Conservation (phyloP, 2,329 filamentous ascomycete genomes). For the Knufia petricola region DNA sequence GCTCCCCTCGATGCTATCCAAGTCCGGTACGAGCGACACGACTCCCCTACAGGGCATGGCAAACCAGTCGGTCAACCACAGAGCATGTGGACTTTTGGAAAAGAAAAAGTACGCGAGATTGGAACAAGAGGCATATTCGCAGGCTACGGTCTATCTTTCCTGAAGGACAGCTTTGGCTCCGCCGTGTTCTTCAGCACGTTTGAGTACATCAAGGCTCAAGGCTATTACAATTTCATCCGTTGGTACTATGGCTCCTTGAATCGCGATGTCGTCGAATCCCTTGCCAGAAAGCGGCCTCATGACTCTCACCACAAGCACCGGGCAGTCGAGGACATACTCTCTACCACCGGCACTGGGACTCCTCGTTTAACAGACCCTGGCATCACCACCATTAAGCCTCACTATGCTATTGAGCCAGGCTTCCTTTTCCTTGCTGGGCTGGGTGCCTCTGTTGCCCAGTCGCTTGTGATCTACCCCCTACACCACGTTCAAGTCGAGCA, state of each 20-base stretch:
- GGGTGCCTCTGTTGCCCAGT: constrained; percentile 49
- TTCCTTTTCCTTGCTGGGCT: constrained; percentile 53
- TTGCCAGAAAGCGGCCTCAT: constrained; percentile 20
- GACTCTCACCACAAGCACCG: constrained; percentile 3
- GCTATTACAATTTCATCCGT: constrained; percentile 52
- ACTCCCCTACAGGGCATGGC: constrained; percentile 31
- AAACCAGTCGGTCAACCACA: constrained; percentile 42
- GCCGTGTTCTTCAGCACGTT: constrained; percentile 55
- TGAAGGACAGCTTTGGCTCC: constrained; percentile 52
- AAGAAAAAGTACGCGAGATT: constrained; percentile 49
- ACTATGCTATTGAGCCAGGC: constrained; percentile 53
- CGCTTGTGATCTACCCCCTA: constrained; percentile 50
- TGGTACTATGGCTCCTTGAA: constrained; percentile 44
- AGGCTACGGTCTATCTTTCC: constrained; percentile 50
- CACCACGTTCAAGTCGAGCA: constrained; percentile 51
- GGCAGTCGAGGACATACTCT: background rate
- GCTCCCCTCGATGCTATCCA: constrained; percentile 56
- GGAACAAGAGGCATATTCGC: constrained; percentile 53
- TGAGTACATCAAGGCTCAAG: constrained; percentile 54
- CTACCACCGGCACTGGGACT: constrained; percentile 8
- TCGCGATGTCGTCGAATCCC: constrained; percentile 23
- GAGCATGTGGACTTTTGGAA: constrained; percentile 55
- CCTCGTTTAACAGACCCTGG: constrained; percentile 15
- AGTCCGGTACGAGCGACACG: constrained; percentile 50
- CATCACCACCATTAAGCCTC: constrained; percentile 44